These are phyloP conservation scores for Barnettozyma botsteinii DNA, from an alignment of 805 yeast species.

Conservation along the genomic window DNA sequence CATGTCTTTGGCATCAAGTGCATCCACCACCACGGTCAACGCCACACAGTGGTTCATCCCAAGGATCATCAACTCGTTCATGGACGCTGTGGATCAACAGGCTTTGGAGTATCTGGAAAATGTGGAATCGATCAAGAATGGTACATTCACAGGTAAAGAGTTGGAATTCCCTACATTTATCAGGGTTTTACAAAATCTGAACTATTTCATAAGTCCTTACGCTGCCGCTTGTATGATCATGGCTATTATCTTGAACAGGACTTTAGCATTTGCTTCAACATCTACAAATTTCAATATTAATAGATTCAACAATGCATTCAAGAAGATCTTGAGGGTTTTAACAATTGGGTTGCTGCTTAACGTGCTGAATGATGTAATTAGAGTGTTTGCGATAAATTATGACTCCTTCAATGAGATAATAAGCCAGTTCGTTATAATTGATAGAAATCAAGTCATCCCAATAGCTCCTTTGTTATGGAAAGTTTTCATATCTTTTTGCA, in stretches of 20 bases:
- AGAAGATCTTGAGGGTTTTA: slow-evolving; percentile 32
- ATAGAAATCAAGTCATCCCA: background rate
- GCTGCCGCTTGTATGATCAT: slow-evolving; percentile 46
- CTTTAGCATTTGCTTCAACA: slow-evolving; percentile 41
- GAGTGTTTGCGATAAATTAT: background rate
- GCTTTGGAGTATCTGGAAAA: slow-evolving; percentile 2
- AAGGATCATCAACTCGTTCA: background rate
- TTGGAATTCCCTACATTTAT: slow-evolving; percentile 2
- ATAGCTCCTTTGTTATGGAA: slow-evolving; percentile 45
- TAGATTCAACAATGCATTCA: slow-evolving; percentile 17
- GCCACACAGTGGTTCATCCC: slow-evolving; percentile 24
- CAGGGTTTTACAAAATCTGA: background rate
- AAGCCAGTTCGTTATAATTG: background rate
- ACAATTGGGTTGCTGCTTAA: slow-evolving; percentile 13
- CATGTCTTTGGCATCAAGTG: no score
- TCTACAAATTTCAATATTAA: slow-evolving; percentile 20
- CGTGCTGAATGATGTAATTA: background rate
- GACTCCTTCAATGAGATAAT: background rate
- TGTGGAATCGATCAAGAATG: slow-evolving; percentile 1
- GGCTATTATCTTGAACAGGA: slow-evolving; percentile 1
- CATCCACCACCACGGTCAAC: no score
- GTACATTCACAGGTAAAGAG: background rate
- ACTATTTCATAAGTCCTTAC: slow-evolving; percentile 2
- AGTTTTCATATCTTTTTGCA: slow-evolving; percentile 52
- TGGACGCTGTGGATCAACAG: slow-evolving; percentile 2